Evolutionary conservation across 148 eudicot species (phyloP).

Genomic region (Rhododendron williamsianum): DNA sequence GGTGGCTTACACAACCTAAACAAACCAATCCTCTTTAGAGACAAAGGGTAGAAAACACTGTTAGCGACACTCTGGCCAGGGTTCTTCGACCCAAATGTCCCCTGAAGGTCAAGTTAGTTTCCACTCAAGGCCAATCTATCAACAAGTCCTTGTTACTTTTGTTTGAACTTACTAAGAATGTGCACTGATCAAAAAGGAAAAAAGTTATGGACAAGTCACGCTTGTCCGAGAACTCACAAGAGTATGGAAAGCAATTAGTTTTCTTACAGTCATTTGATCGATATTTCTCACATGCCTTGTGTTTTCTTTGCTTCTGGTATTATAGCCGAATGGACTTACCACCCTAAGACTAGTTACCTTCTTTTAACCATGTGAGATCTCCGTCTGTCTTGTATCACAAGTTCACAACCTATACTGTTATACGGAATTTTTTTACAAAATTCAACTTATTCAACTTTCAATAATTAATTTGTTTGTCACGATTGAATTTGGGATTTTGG

Average conservation of each 20-base stretch:
- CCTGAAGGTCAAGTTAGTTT: not conserved
- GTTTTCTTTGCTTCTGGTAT: not conserved
- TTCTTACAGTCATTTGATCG: not conserved
- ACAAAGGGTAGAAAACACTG: not conserved
- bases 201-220: not conserved
- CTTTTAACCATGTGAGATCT: not conserved
- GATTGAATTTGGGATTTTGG: not conserved
- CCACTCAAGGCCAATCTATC: not conserved
- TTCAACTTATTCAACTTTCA: not conserved
- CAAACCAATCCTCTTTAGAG: too few species aligned
- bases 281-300: not conserved
- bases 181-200: not conserved
- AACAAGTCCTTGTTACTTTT: not conserved
- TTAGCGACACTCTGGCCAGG: not conserved
- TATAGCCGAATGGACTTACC: not conserved
- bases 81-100: not conserved
- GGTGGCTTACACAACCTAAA: too few species aligned
- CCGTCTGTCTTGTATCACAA: not conserved
- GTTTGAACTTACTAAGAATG: not conserved
- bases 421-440: not conserved
- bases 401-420: not conserved
- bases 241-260: not conserved
- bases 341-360: not conserved
- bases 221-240: not conserved
- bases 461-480: not conserved